A percentile compares a stretch with the other conserved stretches of the same genome.
phyloP scores from a whole-genome alignment of 2,329 filamentous ascomycete genomes.

The Fusarium brevicatenulatum region DNA sequence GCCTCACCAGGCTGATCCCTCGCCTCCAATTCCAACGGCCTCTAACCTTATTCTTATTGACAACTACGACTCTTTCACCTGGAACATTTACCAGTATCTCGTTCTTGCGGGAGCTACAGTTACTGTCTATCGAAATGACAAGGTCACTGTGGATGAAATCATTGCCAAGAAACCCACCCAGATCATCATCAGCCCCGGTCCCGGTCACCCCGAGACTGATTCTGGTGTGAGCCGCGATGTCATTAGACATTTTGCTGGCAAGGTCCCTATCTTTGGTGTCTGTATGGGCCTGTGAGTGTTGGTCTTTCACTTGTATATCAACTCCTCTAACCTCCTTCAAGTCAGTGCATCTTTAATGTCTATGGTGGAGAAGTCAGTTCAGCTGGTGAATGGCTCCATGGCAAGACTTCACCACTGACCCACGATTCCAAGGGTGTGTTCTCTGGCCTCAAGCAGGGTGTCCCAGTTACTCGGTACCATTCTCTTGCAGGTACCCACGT shows the following conservation, averaged over 20 bases:
- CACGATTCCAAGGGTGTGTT: conserved; percentile 97
- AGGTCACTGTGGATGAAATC: conserved; percentile 86
- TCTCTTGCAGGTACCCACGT: conserved; percentile 92
- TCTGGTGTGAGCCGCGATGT: conserved; percentile 93
- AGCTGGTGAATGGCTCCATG: conserved; percentile 95
- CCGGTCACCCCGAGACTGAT: conserved; percentile 90
- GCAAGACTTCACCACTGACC: conserved; percentile 90
- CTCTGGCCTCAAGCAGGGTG: conserved; percentile 77
- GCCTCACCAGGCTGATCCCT: conserved; percentile 82
- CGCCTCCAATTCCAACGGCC: conserved; percentile 78
- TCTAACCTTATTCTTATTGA: conserved; percentile 95
- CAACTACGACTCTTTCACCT: conserved; percentile 99
- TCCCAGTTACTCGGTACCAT: conserved; percentile 95
- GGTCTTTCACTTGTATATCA: neutral
- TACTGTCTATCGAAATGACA: conserved; percentile 90
- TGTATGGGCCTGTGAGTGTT: conserved; percentile 91
- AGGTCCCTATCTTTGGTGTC: conserved; percentile 95
- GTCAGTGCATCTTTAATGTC: conserved; percentile 94
- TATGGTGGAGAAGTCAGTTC: conserved; percentile 93
- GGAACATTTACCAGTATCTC: conserved; percentile 99
- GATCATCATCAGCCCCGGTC: conserved; percentile 92
- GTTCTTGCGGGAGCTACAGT: conserved; percentile 94
- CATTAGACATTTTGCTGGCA: conserved; percentile 90
- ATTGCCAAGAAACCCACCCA: conserved; percentile 88
- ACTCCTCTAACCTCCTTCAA: conserved; percentile 45